phyloP scores from a whole-genome alignment of 495 filamentous ascomycete genomes.

The Staphylotrichum longicolle region DNA sequence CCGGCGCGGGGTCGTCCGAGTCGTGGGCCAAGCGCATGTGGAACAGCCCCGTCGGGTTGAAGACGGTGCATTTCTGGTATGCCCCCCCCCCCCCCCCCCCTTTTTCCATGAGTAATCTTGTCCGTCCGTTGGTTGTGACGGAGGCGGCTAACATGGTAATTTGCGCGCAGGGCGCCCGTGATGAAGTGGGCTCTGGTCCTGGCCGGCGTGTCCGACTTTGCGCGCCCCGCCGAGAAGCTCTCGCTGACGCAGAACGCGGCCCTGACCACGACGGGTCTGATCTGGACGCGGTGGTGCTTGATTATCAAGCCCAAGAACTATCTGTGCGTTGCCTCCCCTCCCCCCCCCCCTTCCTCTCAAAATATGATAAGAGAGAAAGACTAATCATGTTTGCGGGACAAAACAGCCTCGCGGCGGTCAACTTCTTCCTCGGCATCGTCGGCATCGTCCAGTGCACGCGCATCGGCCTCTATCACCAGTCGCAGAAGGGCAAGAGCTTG shows the following conservation, averaged over 20 bases:
- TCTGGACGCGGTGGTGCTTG: conserved; percentile 99
- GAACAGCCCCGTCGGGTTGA: conserved; percentile 82
- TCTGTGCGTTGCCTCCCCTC: conserved; percentile 56
- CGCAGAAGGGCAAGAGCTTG: conserved; percentile 48
- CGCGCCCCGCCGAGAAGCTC: conserved; percentile 86
- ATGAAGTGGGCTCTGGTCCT: conserved; percentile 98
- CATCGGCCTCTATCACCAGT: conserved; percentile 65
- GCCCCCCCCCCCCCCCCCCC: not conserved
- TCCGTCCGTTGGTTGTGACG: not conserved
- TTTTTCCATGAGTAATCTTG: too few relatives aligned
- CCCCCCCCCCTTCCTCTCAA: not conserved
- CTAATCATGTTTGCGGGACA: not conserved
- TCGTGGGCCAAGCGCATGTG: conserved; percentile 70
- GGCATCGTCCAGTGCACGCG: conserved; percentile 77
- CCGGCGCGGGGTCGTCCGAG: conserved; percentile 47
- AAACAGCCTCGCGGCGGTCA: conserved; percentile 81
- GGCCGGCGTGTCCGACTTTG: conserved; percentile 87
- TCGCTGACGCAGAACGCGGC: conserved; percentile 89
- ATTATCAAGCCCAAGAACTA: conserved; percentile 92
- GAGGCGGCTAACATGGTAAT: not conserved
- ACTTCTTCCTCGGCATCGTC: conserved; percentile 94
- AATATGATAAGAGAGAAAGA: conserved; percentile 10
- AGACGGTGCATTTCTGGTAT: conserved; percentile 98
- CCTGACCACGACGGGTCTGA: conserved; percentile 81
- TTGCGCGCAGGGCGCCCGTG: conserved; percentile 71